Evolutionary conservation across 805 yeast genomes (phyloP).

Genomic region (Candida khao-thaluensis): DNA sequence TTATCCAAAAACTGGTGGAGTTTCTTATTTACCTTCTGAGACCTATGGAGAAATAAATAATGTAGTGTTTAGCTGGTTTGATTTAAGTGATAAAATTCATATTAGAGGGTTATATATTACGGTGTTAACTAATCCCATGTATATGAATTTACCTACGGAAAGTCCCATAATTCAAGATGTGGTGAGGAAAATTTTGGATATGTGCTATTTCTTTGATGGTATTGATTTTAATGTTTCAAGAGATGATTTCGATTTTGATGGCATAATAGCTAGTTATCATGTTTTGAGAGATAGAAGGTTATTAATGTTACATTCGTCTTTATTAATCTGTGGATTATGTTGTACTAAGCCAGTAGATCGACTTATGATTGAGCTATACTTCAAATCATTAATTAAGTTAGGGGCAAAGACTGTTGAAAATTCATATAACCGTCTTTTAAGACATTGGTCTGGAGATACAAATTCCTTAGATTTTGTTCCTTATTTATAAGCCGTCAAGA

Average conservation of each 20-base stretch:
- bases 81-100: slow-evolving; percentile 45
- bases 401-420: slow-evolving; percentile 17
- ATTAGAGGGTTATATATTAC: slow-evolving; percentile 33
- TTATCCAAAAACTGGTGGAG: slow-evolving; percentile 17
- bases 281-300: slow-evolving; percentile 15
- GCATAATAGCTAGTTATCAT: slow-evolving; percentile 5
- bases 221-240: slow-evolving; percentile 11
- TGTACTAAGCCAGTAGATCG: slow-evolving; percentile 12
- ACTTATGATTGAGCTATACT: slow-evolving; percentile 15
- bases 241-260: slow-evolving; percentile 11
- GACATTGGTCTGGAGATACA: slow-evolving; percentile 14
- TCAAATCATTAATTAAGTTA: slow-evolving; percentile 12
- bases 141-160: slow-evolving; percentile 11
- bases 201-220: slow-evolving; percentile 18
- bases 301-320: slow-evolving; percentile 17
- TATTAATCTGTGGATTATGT: slow-evolving; percentile 17
- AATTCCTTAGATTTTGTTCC: slow-evolving; percentile 16
- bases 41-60: slow-evolving; percentile 17
- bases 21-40: slow-evolving; percentile 16
- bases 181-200: slow-evolving; percentile 15
- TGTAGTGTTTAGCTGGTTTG: slow-evolving; percentile 44
- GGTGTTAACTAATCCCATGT: slow-evolving; percentile 20
- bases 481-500: slow-evolving; percentile 9
- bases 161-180: slow-evolving; percentile 17
- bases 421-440: slow-evolving; percentile 12